These are phyloP conservation scores for Solanum chmielewskii DNA, from an alignment of 257 asterid species.

Conservation along the genomic window DNA sequence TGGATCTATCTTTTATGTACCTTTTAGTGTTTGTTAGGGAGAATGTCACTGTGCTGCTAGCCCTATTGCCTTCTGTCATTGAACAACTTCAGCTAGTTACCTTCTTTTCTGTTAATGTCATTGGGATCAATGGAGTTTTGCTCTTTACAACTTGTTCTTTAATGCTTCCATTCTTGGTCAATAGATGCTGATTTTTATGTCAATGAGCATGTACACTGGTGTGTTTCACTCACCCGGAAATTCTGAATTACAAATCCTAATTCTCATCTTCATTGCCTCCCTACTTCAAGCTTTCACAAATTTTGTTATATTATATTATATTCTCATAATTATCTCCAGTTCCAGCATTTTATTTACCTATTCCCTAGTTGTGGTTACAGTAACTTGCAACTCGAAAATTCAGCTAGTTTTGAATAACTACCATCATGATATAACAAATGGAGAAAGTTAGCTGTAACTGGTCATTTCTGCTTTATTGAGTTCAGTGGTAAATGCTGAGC, in stretches of 20 bases:
- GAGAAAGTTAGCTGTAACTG: not conserved
- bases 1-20: not conserved
- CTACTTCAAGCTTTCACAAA: not conserved
- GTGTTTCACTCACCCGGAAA: not conserved
- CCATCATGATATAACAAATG: not conserved
- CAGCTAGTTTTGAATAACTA: not conserved
- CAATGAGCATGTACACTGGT: not conserved
- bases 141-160: not conserved
- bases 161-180: not conserved
- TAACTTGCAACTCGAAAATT: not conserved
- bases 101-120: not conserved
- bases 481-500: not conserved
- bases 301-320: not conserved
- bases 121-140: not conserved
- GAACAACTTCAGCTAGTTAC: not conserved
- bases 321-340: not conserved
- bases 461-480: not conserved
- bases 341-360: not conserved
- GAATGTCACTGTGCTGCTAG: not conserved
- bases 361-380: not conserved
- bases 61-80: not conserved
- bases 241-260: not conserved
- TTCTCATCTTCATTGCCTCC: not conserved
- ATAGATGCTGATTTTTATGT: not conserved
- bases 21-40: not conserved